A percentile compares a stretch with the other conserved stretches of the same genome.
Evolutionary conservation across 1,139 yeast species (phyloP).

Genomic region (Candida pseudoviswanathii): DNA sequence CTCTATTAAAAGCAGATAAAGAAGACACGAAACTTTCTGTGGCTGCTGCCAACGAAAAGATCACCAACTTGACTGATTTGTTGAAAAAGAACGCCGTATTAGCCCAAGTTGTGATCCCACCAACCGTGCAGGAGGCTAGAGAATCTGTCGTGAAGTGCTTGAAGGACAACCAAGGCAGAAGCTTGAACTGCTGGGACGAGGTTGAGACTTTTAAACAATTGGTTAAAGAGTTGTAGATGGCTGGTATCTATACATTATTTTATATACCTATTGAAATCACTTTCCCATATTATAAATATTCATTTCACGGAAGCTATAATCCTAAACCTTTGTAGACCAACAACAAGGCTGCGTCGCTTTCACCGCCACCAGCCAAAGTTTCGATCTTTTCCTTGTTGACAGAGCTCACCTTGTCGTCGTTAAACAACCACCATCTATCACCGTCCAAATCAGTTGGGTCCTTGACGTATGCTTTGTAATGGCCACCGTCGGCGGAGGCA

Average conservation of each 20-base stretch:
- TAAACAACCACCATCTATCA: slow-evolving; percentile 89
- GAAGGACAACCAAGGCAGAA: slow-evolving; percentile 65
- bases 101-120: slow-evolving; percentile 36
- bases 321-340: slow-evolving; percentile 83
- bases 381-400: slow-evolving; percentile 82
- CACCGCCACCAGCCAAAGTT: slow-evolving; percentile 94
- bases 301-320: slow-evolving; percentile 21
- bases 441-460: slow-evolving; percentile 67
- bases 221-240: slow-evolving; percentile 31
- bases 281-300: not conserved
- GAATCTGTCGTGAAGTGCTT: slow-evolving; percentile 65
- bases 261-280: slow-evolving; percentile 2
- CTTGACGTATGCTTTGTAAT: slow-evolving; percentile 86
- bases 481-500: slow-evolving; percentile 96
- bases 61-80: slow-evolving; percentile 46
- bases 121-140: slow-evolving; percentile 48
- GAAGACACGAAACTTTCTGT: slow-evolving; percentile 23
- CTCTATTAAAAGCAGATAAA: slow-evolving; percentile 36
- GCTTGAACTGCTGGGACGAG: slow-evolving; percentile 88
- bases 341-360: slow-evolving; percentile 92
- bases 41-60: slow-evolving; percentile 38
- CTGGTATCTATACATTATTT: slow-evolving; percentile 2
- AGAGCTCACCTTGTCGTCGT: slow-evolving; percentile 85
- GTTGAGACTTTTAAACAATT: slow-evolving; percentile 70
- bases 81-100: slow-evolving; percentile 52